Evolutionary conservation across 106 monocot genomes (phyloP), one percentile per base, ranked within the genome.

Genomic region (Apostasia ramifera): DNA sequence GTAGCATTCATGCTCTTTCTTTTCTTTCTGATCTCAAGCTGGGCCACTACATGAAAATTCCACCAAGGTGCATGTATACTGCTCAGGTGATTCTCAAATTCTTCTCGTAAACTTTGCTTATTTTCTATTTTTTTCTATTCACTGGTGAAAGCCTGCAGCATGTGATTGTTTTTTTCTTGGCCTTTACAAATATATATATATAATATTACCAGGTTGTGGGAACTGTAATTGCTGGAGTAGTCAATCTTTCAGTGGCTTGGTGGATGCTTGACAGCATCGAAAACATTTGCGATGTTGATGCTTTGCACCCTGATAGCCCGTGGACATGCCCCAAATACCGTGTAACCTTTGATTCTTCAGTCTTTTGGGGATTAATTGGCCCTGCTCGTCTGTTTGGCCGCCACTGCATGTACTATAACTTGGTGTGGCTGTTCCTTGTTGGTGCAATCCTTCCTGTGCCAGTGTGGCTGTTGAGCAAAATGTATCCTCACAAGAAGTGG

Each of bases 11-110:
- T 62, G 93, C 93, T 4, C 84, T 93, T 1, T 82, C 89, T 46
- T 93, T 93, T 68, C 82, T 93, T 2, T 77, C 89, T 2, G 93
- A 93, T 67, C 80, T 93, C 67, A 93, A 93, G 84, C 89, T 93
- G 11, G 93, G 93, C 3, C 93, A 93, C 70, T 93, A 93, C 82
- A 93, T 93, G 93, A 93, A 93, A 68, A 90, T 93, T 55, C 93
- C 93, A 43, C 93, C 93, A 2, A 72, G 89, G 47, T 84, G 86
- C 82, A 94, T 89, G 93, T 94, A 82, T 84, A 85, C 86, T n/a
- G 93, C 93, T 66, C 92, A 93, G 85, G 88, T 92, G 13, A 63
- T 42, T 57, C 12, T 57, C 12, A 57, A 12, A 0, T 14, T 57
- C 4, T 57, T 14, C n/a, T 13, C 10, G 12, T 57, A 53, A 3